Evolutionary conservation across 2,329 filamentous ascomycete genomes (phyloP), one percentile per base, ranked within the genome.

Genomic region (Cladobotryum protrusum): DNA sequence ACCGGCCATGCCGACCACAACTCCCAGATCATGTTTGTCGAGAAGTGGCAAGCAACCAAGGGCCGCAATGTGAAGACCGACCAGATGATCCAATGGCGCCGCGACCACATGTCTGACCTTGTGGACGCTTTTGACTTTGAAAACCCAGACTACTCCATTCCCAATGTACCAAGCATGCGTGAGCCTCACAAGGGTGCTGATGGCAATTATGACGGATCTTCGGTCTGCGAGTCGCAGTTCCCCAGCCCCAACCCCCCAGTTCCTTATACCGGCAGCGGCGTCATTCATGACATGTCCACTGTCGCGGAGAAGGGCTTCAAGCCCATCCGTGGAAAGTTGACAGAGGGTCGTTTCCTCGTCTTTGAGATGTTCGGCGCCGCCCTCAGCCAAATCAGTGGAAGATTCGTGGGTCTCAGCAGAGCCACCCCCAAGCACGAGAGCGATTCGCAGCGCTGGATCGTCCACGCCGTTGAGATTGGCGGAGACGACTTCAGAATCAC

Each of bases 281-380:
- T 64, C 47, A 71, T 68, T 11, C 56, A 67, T 17, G 66, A 72
- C 43, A 61, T 64, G 8, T 65, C 68, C 9, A 64, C 62, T 2
- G 63, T 68, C 37, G 73, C 72, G n/a, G 77, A 81, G 56, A 63
- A 74, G 35, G 78, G 78, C 1, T 80, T 73, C 68, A 81, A 81
- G 61, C 57, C 68, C 32, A 67, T 76, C 29, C 65, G 77, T 3
- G 77, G 78, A 1, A 65, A 70, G 18, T 62, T 81, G 20, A 79
- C 75, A 5, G 77, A 81, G 57, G 78, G 77, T 11, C 74, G 76
- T 15, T 79, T 74, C 56, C 66, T 81, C 13, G 72, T 74, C 4
- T 74, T 80, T 48, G 76, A 78, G 57, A 61, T 65, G 48, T 60
- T 64, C 33, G 72, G 72, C n/a, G 64, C 59, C 15, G 74, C 74